These are phyloP conservation scores for Lablab purpureus DNA, from an alignment of 306 rosid genomes.

Conservation along the genomic window DNA sequence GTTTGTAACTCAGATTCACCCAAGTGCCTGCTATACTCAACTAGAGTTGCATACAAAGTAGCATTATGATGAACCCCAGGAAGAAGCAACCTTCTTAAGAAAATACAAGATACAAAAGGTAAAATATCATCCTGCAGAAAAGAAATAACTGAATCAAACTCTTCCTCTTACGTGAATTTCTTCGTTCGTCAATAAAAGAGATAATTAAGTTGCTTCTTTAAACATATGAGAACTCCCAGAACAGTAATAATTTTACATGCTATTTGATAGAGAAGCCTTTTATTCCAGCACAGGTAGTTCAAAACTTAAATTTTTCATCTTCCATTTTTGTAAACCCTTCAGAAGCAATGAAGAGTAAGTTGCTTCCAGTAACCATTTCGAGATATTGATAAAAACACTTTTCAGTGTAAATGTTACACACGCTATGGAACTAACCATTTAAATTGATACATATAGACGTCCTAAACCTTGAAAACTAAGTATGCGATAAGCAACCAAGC, in stretches of 20 bases:
- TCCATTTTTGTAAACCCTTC: neutral
- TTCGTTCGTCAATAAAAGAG: conserved; percentile 1
- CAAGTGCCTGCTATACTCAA: conserved; percentile 83
- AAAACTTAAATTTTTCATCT: conserved; percentile 37
- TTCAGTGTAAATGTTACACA: conserved; percentile 28
- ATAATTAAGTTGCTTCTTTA: conserved; percentile 25
- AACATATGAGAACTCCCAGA: conserved; percentile 44
- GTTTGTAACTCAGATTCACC: conserved; percentile 75
- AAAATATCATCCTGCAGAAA: conserved; percentile 76
- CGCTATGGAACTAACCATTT: conserved; percentile 16
- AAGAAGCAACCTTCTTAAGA: conserved; percentile 82
- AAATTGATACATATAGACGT: neutral
- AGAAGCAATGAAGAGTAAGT: conserved; percentile 26
- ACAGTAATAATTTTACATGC: conserved; percentile 15
- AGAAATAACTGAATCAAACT: conserved; percentile 40
- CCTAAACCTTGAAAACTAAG: conserved; percentile 38
- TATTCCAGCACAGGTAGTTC: conserved; percentile 11
- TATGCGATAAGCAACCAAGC: too few relatives aligned
- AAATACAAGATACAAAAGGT: conserved; percentile 79
- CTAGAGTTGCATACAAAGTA: conserved; percentile 79
- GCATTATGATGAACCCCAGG: conserved; percentile 84
- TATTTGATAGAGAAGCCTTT: conserved; percentile 14
- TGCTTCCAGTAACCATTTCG: conserved; percentile 33
- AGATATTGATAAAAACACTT: conserved; percentile 11
- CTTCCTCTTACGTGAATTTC: conserved; percentile 22